Base-by-base conservation (phyloP, 2,329 filamentous ascomycete species). In the Xylariaceae sp. region DNA sequence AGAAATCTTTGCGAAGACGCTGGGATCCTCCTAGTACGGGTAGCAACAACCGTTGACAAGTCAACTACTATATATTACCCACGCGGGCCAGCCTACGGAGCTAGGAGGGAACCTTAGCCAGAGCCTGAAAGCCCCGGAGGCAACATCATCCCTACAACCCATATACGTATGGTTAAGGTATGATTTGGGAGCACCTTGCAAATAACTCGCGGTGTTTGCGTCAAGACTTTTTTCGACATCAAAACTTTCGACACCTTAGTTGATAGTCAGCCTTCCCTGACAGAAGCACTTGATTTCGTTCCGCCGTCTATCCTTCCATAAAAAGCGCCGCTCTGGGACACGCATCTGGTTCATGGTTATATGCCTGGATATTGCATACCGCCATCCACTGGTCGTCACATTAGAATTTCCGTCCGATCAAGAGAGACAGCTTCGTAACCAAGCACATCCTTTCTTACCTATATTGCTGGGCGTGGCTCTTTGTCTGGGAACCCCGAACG, bases 1-100 rank as follows among this genome's bases (percentile, higher is more conserved):
- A n/a, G n/a, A 68, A 65, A 66, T 70, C 70, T 66, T 66, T 71
- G 69, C 72, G 72, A 71, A 64, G 56, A 57, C 67, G 61, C 75
- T 66, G 67, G 75, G 76, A 73, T 77, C 67, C 65, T 73, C 75
- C 75, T 67, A 70, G 75, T 70, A 74, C 55, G 42, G 52, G 45
- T 61, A 67, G 65, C 63, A 57, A 68, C 64, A 63, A 64, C 64
- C 64, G 67, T 69, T 70, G 66, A 61, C 64, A 65, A 69, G 62
- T 62, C 65, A 66, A 56, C 57, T 64, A 64, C 62, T 57, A 59
- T 61, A 61, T 61, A 56, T 61, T 63, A 62, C 59, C 65, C 65
- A 62, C 63, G 60, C 60, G 54, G 61, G 59, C 50, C 57, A 54
- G 54, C 60, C 52, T 59, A 57, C 56, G 54, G 51, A 57, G 60